phyloP scores from a whole-genome alignment of 164 flowering plant species.

The Buxus sempervirens region DNA sequence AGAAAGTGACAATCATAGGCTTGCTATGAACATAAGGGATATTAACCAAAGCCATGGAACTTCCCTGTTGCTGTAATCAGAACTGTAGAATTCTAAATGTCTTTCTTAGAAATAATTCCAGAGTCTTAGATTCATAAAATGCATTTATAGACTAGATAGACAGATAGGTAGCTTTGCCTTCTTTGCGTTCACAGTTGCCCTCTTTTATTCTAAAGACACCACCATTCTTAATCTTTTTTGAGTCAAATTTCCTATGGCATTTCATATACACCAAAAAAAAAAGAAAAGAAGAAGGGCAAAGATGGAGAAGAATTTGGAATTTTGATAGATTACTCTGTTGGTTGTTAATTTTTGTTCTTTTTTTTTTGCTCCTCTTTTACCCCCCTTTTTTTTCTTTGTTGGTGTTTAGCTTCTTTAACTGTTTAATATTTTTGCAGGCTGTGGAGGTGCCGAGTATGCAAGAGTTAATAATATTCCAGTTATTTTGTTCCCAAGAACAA shows the following conservation, averaged over 20 bases:
- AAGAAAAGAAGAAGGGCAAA: background rate
- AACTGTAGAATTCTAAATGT: too few species aligned
- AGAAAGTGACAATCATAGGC: too few species aligned
- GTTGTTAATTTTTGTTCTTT: background rate
- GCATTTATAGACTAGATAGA: background rate
- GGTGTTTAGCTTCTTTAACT: background rate
- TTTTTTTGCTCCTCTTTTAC: too few species aligned
- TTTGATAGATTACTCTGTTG: background rate
- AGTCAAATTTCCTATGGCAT: background rate
- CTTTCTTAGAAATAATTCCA: too few species aligned
- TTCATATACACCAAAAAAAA: background rate
- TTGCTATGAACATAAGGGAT: too few species aligned
- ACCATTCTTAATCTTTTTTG: background rate
- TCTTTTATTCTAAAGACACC: background rate
- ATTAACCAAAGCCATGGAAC: too few species aligned
- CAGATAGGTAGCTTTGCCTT: background rate
- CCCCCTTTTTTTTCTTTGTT: background rate
- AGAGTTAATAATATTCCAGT: constrained; percentile 65
- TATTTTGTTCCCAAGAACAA: constrained; percentile 54
- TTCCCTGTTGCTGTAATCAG: too few species aligned
- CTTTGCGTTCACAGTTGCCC: background rate
- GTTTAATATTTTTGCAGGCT: constrained; percentile 33
- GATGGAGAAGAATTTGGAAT: background rate
- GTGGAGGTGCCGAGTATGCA: constrained; percentile 95
- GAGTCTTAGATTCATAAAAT: too few species aligned